phyloP scores from a whole-genome alignment of 495 filamentous ascomycete species.

The Hyaloscypha variabilis region DNA sequence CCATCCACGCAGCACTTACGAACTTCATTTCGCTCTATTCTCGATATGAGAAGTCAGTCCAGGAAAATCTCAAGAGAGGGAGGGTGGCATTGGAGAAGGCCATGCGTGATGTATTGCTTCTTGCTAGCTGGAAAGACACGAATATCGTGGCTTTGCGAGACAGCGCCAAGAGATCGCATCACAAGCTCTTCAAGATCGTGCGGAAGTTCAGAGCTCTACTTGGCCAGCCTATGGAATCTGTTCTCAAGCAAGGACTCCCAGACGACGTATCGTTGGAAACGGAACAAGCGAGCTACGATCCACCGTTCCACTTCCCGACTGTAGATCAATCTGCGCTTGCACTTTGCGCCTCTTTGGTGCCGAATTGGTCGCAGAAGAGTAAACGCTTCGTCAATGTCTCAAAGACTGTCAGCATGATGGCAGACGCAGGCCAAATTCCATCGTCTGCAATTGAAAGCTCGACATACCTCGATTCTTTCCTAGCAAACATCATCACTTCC shows the following conservation, averaged over 20 bases:
- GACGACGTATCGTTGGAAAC: conserved; percentile 39
- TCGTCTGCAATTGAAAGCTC: conserved; percentile 55
- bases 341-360: conserved; percentile 53
- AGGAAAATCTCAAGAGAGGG: conserved; percentile 62
- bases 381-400: conserved; percentile 69
- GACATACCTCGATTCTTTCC: conserved; percentile 66
- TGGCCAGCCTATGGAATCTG: conserved; percentile 64
- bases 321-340: conserved; percentile 47
- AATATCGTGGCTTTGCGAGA: conserved; percentile 87
- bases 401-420: conserved; percentile 67
- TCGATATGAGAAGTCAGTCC: conserved; percentile 66
- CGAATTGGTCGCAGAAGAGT: conserved; percentile 62
- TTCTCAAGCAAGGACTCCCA: conserved; percentile 69
- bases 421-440: conserved; percentile 53
- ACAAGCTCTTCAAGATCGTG: conserved; percentile 88
- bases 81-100: conserved; percentile 74
- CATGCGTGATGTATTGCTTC: conserved; percentile 81
- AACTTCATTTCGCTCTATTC: conserved; percentile 78
- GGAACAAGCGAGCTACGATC: conserved; percentile 25
- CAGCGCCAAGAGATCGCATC: conserved; percentile 86
- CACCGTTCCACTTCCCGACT: conserved; percentile 25
- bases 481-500: conserved; percentile 63
- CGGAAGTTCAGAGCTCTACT: conserved; percentile 81
- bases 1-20: conserved; percentile 60
- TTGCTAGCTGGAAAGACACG: conserved; percentile 96